Percentiles rank a stretch among this genome's conserved stretches.
These are phyloP conservation scores for Podospora appendiculata DNA, from an alignment of 495 filamentous ascomycete genomes.

Conservation along the genomic window DNA sequence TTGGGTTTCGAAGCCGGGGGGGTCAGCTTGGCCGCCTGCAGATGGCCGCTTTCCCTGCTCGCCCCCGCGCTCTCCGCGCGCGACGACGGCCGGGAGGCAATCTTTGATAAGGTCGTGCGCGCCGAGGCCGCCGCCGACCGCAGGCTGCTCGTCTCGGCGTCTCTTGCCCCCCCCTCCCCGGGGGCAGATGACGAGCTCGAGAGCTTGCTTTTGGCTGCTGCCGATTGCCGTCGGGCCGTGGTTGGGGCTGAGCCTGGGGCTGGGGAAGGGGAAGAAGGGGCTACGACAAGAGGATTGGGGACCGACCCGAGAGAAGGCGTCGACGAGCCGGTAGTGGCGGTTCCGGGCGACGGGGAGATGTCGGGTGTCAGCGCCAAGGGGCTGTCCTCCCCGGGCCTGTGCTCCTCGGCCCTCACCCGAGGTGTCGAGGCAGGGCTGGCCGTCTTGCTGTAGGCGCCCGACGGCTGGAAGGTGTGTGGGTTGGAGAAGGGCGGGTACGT, in stretches of 20 bases:
- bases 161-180: conserved; percentile 17
- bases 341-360: conserved; percentile 16
- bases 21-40: neutral
- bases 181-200: neutral
- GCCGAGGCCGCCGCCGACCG: conserved; percentile 37
- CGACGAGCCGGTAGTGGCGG: conserved; percentile 15
- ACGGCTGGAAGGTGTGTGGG: conserved; percentile 63
- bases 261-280: neutral
- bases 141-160: conserved; percentile 30
- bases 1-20: conserved; percentile 30
- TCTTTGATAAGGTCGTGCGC: conserved; percentile 30
- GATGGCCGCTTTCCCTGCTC: neutral
- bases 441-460: conserved; percentile 57
- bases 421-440: conserved; percentile 37
- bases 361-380: conserved; percentile 33
- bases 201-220: no score
- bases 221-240: no score
- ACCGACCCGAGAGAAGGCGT: conserved; percentile 12
- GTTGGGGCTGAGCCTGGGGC: neutral
- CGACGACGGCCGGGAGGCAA: conserved; percentile 20
- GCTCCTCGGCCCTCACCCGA: conserved; percentile 16
- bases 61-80: conserved; percentile 6
- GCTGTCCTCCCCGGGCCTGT: conserved; percentile 21
- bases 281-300: neutral
- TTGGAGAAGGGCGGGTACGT: conserved; percentile 67